Evolutionary conservation across 169 alveolate species (phyloP).

Genomic region (Plasmodium blacklocki): DNA sequence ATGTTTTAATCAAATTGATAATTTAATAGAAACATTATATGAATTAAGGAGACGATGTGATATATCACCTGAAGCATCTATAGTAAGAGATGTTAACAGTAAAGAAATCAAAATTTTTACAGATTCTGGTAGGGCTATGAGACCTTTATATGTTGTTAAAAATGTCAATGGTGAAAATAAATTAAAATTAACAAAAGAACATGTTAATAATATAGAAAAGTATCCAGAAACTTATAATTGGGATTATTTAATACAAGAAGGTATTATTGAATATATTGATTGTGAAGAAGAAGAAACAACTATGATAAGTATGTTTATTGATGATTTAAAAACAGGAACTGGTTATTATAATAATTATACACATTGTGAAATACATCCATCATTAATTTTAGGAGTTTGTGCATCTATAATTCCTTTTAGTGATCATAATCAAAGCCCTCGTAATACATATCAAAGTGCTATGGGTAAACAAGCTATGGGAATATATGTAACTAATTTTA

Average conservation of each 20-base stretch:
- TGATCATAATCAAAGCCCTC: slow-evolving; percentile 99
- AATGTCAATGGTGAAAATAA: slow-evolving; percentile 85
- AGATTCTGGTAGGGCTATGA: slow-evolving; percentile 99
- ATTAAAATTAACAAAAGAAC: slow-evolving; percentile 89
- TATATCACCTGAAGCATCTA: slow-evolving; percentile 96
- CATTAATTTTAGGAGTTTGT: slow-evolving; percentile 99
- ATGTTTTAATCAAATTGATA: slow-evolving; percentile 93
- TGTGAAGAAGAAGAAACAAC: slow-evolving; percentile 99
- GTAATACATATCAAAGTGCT: slow-evolving; percentile 99
- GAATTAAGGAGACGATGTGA: slow-evolving; percentile 93
- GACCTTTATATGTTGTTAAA: slow-evolving; percentile 98
- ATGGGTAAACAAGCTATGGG: slow-evolving; percentile 99
- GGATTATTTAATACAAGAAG: slow-evolving; percentile 94
- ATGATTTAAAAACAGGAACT: slow-evolving; percentile 90
- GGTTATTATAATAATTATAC: slow-evolving; percentile 95
- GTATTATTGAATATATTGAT: slow-evolving; percentile 98
- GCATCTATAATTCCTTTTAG: slow-evolving; percentile 99
- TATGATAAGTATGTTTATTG: slow-evolving; percentile 99
- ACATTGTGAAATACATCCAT: slow-evolving; percentile 99
- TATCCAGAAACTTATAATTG: slow-evolving; percentile 77
- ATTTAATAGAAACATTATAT: slow-evolving; percentile 89
- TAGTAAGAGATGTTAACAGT: slow-evolving; percentile 94
- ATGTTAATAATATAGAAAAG: slow-evolving; percentile 80
- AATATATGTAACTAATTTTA: slow-evolving; percentile 97
- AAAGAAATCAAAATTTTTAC: slow-evolving; percentile 97